Base-by-base conservation (phyloP, 768 basidiomycete genomes). In the Solioccasus polychromus region DNA sequence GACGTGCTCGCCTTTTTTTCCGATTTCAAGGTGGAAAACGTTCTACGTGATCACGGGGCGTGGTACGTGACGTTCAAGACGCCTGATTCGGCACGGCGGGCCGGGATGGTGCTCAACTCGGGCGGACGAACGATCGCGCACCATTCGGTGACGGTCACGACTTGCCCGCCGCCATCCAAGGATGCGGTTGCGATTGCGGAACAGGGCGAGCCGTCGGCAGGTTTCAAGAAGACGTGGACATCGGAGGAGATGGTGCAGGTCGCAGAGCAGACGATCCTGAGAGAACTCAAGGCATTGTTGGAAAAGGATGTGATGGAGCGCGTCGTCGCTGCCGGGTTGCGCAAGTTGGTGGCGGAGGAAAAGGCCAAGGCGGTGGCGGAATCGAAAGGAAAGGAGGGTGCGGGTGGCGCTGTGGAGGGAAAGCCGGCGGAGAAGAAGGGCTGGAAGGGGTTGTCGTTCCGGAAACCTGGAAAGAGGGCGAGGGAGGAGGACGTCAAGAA, bases 51-150 rank as follows among this genome's bases (percentile, higher is more conserved):
- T 61, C 75, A 78, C 40, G 66, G 69, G 2, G 86, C 83, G 9
- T 85, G 89, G 74, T 94, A 92, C 59, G 76, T 93, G 51, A 87
- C 91, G 4, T 97, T 96, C 62, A 59, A 69, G 17, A 77, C 79
- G 4, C 60, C 71, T 2, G 78, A 78, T 44, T 62, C 76, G 1
- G 92, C 92, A 0, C 72, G 80, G 6, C 73, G 84, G 3, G 88
- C 90, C 0, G 74, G 75, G 8, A 77, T 79, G 53, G 82, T 89
- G 3, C 76, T 93, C 28, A 70, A 68, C 48, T 66, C 68, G 6
- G 70, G 66, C 5, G 68, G 70, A 11, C 78, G 76, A 31, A 78
- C 71, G 46, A 74, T 88, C 3, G 77, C 73, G 1, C 76, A 80
- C 52, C 80, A 80, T 50, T 65, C 78, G 17, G 81, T 87, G 17